Evolutionary conservation across 371 early-diverging fungal genomes (phyloP).

Genomic region (Apophysomyces sp.): DNA sequence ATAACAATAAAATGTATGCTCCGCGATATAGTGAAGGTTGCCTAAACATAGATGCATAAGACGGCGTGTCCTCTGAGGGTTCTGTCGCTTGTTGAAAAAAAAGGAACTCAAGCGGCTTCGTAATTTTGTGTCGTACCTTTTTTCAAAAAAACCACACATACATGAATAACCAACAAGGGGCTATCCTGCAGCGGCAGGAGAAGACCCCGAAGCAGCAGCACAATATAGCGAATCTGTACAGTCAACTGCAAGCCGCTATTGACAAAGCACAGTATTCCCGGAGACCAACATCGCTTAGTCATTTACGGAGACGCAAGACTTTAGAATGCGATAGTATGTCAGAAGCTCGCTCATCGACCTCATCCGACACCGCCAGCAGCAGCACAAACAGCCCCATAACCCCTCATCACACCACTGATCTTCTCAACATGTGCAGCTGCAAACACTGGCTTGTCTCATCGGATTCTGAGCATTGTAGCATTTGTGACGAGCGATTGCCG

Average conservation of each 20-base stretch:
- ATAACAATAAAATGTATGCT: not conserved
- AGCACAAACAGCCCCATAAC: constrained; percentile 16
- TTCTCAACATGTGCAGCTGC: constrained; percentile 14
- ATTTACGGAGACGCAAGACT: not conserved
- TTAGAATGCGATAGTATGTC: constrained; percentile 3
- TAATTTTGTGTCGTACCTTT: not conserved
- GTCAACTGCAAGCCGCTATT: constrained; percentile 22
- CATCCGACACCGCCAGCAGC: constrained; percentile 11
- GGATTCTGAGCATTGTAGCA: constrained; percentile 25
- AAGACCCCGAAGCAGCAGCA: constrained; percentile 13
- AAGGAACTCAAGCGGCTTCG: not conserved
- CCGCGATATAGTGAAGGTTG: not conserved
- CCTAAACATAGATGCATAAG: not conserved
- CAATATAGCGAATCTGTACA: constrained; percentile 17
- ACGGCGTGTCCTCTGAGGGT: not conserved
- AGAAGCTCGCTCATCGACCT: constrained; percentile 3
- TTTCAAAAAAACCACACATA: not conserved
- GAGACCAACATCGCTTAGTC: not conserved
- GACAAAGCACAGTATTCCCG: constrained; percentile 8
- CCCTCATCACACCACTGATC: constrained; percentile 6
- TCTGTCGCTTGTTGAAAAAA: not conserved
- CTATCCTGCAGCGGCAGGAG: constrained; percentile 12
- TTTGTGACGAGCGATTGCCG: constrained; percentile 17
- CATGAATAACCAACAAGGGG: constrained; percentile 14
- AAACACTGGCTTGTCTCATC: constrained; percentile 25